Evolutionary conservation across 768 basidiomycete genomes (phyloP), one percentile per base, ranked within the genome.

Genomic region (Auriscalpium orientale): DNA sequence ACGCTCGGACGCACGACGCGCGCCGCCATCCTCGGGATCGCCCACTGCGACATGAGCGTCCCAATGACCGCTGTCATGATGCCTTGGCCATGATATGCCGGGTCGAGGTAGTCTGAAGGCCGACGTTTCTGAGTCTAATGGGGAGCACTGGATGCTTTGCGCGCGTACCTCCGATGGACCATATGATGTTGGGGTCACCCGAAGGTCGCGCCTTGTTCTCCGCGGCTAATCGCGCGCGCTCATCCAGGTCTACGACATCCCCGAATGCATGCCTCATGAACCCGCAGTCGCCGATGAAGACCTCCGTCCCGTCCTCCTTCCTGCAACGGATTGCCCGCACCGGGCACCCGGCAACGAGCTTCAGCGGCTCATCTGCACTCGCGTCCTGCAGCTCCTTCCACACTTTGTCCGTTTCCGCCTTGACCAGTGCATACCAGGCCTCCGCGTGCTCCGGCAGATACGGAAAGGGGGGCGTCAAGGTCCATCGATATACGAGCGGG

Each of bases 61-160:
- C 68, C 68, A 35, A 90, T 63, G 0, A 78, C 85, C n/a, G 79
- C 80, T 20, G 79, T 78, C 89, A 89, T 89, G 58, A 90, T 87
- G 0, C 87, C 86, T 60, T 71, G 74, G 34, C 85, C 76, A 56
- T 88, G 86, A 63, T 85, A 79, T 36, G 76, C 78, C 15, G 81
- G 73, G 6, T 74, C 77, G 44, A 89, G 67, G 58, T 77, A 87
- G 64, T 85, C 87, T 86, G 62, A n/a, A 48, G 57, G 22, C 53
- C 36, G 56, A 54, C 46, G 22, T 5, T 28, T 28, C 4, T 28
- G 28, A 28, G 28, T 2, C 28, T 28, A 28, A 28, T 28, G 2
- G 28, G 7, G 28, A 28, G n/a, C 28, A 4, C 4, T 28, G 28
- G 7, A 28, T 28, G 28, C 53, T 8, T 37, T 8, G 49, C 57